phyloP scores from a whole-genome alignment of 1,284 basidiomycete genomes.

The Pascua sp. region DNA sequence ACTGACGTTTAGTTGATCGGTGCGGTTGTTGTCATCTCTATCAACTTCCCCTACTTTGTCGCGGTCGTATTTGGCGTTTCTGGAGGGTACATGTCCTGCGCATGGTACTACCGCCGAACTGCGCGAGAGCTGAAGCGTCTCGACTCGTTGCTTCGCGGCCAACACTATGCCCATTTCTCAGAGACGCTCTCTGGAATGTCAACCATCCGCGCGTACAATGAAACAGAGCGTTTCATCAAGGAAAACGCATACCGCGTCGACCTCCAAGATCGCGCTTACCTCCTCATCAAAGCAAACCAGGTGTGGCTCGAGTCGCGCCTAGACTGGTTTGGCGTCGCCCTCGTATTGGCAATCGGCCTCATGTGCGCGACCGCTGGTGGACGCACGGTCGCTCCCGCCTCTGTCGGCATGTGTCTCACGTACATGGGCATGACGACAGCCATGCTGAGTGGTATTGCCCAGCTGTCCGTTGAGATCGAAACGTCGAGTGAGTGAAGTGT shows the following conservation, averaged over 20 bases:
- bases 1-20: slow-evolving; percentile 11
- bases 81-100: slow-evolving; percentile 55
- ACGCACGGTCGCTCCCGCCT: slow-evolving; percentile 60
- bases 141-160: slow-evolving; percentile 42
- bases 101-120: slow-evolving; percentile 77
- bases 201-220: slow-evolving; percentile 80
- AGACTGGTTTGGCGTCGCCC: slow-evolving; percentile 63
- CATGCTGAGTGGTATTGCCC: slow-evolving; percentile 53
- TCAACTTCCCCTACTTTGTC: slow-evolving; percentile 27
- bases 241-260: slow-evolving; percentile 75
- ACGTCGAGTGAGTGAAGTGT: neutral
- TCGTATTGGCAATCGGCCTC: slow-evolving; percentile 61
- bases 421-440: slow-evolving; percentile 52
- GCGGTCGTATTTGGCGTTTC: slow-evolving; percentile 52
- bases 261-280: slow-evolving; percentile 85
- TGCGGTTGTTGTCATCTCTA: slow-evolving; percentile 11
- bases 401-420: slow-evolving; percentile 68
- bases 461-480: slow-evolving; percentile 54
- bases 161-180: slow-evolving; percentile 80
- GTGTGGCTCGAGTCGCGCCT: slow-evolving; percentile 71
- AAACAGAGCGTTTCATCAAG: slow-evolving; percentile 62
- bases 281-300: slow-evolving; percentile 61
- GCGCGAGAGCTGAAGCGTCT: slow-evolving; percentile 77
- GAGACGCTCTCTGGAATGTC: slow-evolving; percentile 78
- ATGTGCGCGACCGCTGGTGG: slow-evolving; percentile 45